Base-by-base conservation (phyloP, 2,329 filamentous ascomycete species). In the Aspergillus brunneoviolaceus region DNA sequence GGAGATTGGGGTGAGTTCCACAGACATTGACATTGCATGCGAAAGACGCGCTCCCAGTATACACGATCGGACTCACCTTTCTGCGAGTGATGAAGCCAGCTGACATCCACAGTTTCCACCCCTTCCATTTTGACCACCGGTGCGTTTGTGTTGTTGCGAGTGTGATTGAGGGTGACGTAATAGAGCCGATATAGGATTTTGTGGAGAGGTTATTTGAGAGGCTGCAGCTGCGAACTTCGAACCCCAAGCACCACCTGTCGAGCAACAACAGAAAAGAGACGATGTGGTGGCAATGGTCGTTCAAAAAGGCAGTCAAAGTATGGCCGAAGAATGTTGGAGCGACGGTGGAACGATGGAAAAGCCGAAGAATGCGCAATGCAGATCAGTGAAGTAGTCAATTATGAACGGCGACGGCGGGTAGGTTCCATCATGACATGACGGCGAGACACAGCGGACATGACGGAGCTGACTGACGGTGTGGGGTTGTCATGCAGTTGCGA, bases 31-130 rank as follows among this genome's bases (percentile, higher is more conserved):
- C 7, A 16, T 11, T 19, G 27, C 45, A 21, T 11, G 21, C 42
- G 31, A 49, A 12, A 49, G 39, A 45, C 16, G 16, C 16, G 16
- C 27, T n/a, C 16, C 49, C 31, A 58, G 25, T 50, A 49, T 35
- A 35, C 12, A 49, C 19, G 33, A 27, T 45, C 23, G 21, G 49
- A 27, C 51, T 77, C 82, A 91, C 92, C 91, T 89, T 90, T 92
- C 65, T 88, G 87, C 68, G 89, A 86, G 73, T 90, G 89, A 77
- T 95, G 90, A 81, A 96, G 89, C 92, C 92, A 96, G 77, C 89
- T 92, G 72, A 96, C 91, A 78, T 96, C 92, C 71, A 96, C 85
- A 67, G 89, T 88, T 75, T 92, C 87, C 66, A 91, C 85, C 69
- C 89, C 88, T 78, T 94, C 91, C 91, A 94, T 94, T 63, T 67